Percentiles rank a stretch among this genome's conserved stretches.
Evolutionary conservation across 2,329 filamentous ascomycete genomes (phyloP).

Genomic region (Coniochaeta hoffmannii): DNA sequence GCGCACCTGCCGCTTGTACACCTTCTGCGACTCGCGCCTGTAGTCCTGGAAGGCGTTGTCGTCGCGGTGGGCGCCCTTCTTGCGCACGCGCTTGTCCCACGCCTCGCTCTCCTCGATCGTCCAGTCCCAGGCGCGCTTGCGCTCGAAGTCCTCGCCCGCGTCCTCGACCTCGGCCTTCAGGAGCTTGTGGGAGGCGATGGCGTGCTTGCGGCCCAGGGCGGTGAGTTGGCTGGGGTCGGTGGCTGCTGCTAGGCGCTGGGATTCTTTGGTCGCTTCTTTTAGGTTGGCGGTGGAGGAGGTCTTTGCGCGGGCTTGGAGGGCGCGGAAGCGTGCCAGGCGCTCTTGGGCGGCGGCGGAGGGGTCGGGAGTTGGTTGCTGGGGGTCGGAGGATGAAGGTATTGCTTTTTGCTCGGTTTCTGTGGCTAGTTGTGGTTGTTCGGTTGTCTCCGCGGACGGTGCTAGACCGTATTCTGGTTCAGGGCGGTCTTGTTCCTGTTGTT

Average conservation of each 20-base stretch:
- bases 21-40: conserved; percentile 76
- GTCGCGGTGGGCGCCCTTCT: conserved; percentile 74
- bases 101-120: conserved; percentile 88
- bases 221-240: conserved; percentile 72
- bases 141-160: conserved; percentile 85
- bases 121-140: conserved; percentile 98
- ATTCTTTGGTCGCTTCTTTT: conserved; percentile 76
- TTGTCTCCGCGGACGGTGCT: not conserved
- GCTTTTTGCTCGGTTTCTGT: not conserved
- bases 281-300: conserved; percentile 66
- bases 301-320: conserved; percentile 75
- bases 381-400: conserved; percentile 1
- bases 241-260: conserved; percentile 57
- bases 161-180: conserved; percentile 87
- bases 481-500: conserved; percentile 4
- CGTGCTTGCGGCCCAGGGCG: conserved; percentile 76
- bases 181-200: conserved; percentile 84
- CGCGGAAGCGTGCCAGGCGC: conserved; percentile 76
- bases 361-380: conserved; percentile 13
- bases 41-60: conserved; percentile 90
- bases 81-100: conserved; percentile 87
- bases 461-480: not conserved
- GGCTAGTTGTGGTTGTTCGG: not conserved
- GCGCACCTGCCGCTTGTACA: conserved; percentile 85
- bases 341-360: conserved; percentile 48